phyloP scores from a whole-genome alignment of 257 asterid genomes.

The Solanum ossicruentum region DNA sequence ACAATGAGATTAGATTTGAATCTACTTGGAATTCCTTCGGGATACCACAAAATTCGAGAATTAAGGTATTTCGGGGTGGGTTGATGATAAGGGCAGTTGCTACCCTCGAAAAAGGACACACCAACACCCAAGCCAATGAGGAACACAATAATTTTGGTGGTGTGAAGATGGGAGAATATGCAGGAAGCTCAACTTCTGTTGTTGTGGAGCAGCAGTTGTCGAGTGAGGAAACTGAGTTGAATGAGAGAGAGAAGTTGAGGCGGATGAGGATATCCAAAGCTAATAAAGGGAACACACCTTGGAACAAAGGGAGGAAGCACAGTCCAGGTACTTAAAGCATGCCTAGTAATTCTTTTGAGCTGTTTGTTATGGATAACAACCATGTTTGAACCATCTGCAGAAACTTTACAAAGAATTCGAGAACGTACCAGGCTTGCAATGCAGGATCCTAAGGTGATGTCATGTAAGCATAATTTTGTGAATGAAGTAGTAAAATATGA shows the following conservation, averaged over 20 bases:
- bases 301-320: conserved; percentile 96
- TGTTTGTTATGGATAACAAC: neutral
- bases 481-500: neutral
- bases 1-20: conserved; percentile 35
- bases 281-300: conserved; percentile 85
- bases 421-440: conserved; percentile 88
- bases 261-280: conserved; percentile 93
- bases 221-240: conserved; percentile 39
- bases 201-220: conserved; percentile 21
- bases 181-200: conserved; percentile 15
- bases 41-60: conserved; percentile 16
- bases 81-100: conserved; percentile 54
- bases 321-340: conserved; percentile 48
- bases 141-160: conserved; percentile 18
- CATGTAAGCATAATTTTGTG: conserved; percentile 45
- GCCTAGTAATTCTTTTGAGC: neutral
- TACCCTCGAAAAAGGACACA: conserved; percentile 38
- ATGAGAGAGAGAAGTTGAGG: conserved; percentile 69
- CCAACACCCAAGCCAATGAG: conserved; percentile 14
- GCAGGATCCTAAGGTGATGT: conserved; percentile 99
- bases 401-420: conserved; percentile 63
- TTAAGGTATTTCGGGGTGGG: conserved; percentile 28
- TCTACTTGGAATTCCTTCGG: conserved; percentile 26
- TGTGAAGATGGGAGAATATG: conserved; percentile 28
- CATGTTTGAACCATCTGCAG: conserved; percentile 34